Evolutionary conservation across 371 early-diverging fungal species (phyloP), one percentile per base, ranked within the genome.

Genomic region (Umbelopsis sp.): DNA sequence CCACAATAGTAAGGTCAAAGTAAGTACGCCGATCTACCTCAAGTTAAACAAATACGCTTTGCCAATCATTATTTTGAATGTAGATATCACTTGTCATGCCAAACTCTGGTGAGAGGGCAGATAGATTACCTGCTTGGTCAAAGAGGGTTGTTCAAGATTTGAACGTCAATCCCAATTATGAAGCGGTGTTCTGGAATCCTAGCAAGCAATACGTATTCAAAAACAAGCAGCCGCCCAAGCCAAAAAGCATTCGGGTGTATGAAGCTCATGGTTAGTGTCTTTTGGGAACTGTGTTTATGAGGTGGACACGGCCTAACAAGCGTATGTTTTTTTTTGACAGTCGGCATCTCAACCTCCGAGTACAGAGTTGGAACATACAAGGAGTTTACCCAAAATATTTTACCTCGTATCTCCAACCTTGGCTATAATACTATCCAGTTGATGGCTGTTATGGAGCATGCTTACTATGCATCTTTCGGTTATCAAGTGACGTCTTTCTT

Each of bases 391-490:
- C 76, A 85, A 50, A 89, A 94, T 65, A 88, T 94, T 10, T 81
- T 98, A n/a, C 96, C 96, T 24, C 86, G 95, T 67, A 95, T 98
- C 77, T 86, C 86, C 66, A 80, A 92, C 65, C 86, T 95, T 11
- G 97, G 97, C 0, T 98, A 98, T 87, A 97, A 98, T 78, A 82
- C 91, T 0, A 93, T 98, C 71, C 97, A 98, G 81, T 76, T 98
- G 51, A 98, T 98, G 98, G 98, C 97, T 44, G 84, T 98, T 50
- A 97, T 97, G 97, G 98, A 98, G 77, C 98, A 98, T 71, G 97
- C 97, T n/a, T 98, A 98, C 78, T 98, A 97, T 74, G 98, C 97
- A 44, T 92, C 92, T 10, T 98, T 98, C 74, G 98, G 98, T 2
- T 98, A 98, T 76, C 98, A 98, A 77, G 97, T 98, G 50, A 96